A percentile compares a stretch with the other conserved stretches of the same genome.
Conservation (phyloP, 176 grass and related monocot species). For the Otatea glauca region DNA sequence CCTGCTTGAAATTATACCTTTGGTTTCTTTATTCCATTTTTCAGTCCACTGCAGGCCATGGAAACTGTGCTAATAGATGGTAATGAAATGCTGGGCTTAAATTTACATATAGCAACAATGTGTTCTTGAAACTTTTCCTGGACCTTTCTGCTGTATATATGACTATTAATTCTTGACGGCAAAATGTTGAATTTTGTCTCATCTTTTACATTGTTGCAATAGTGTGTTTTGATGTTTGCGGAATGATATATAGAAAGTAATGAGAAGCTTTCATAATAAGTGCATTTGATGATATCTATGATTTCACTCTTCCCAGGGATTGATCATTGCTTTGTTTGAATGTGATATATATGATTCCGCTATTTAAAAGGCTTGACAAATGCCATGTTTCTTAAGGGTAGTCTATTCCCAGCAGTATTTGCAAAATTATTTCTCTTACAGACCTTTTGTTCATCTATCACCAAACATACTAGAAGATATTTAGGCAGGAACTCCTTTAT, state of each 20-base stretch:
- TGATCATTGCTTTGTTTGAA: background rate
- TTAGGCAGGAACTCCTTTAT: background rate
- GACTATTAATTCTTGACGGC: background rate
- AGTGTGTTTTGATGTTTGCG: too few species aligned
- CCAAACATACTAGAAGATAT: constrained; percentile 10
- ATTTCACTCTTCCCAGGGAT: background rate
- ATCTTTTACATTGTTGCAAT: background rate
- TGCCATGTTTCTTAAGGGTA: too few species aligned
- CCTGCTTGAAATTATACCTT: constrained; percentile 8
- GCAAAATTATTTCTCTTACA: background rate
- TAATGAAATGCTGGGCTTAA: constrained; percentile 16
- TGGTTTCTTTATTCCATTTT: background rate
- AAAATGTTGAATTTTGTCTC: constrained; percentile 16
- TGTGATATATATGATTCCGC: constrained; percentile 22
- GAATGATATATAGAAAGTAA: too few species aligned
- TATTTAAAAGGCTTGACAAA: background rate
- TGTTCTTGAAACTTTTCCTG: constrained; percentile 10
- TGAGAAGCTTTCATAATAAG: too few species aligned
- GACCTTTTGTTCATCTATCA: constrained; percentile 23
- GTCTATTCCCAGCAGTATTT: constrained; percentile 8
- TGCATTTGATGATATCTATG: background rate
- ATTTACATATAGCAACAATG: background rate
- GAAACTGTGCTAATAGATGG: background rate
- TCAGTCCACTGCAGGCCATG: too few species aligned
- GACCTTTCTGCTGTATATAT: constrained; percentile 20